Evolutionary conservation across 768 basidiomycete species (phyloP).

Genomic region (Leccinum disarticulatum): DNA sequence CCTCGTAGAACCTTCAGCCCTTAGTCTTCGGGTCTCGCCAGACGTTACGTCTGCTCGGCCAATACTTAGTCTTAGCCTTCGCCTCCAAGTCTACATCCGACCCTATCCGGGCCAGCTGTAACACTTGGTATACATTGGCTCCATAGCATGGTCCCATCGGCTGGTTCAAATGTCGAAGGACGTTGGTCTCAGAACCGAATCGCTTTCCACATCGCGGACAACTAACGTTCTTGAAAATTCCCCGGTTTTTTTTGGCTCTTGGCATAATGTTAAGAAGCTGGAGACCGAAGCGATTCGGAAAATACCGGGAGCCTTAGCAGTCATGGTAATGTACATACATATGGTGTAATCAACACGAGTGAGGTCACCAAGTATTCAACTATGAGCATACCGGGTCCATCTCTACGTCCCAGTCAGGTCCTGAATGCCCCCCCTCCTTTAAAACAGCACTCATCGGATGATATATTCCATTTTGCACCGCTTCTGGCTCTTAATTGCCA

Average conservation of each 20-base stretch:
- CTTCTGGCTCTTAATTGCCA: neutral
- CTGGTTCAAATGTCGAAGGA: constrained; percentile 6
- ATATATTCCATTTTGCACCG: neutral
- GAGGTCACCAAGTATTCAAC: neutral
- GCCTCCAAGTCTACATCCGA: no score
- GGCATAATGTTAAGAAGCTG: neutral
- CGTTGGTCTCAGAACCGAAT: constrained; percentile 6
- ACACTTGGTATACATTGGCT: neutral
- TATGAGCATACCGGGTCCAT: neutral
- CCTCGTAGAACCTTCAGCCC: no score
- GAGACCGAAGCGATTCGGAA: neutral
- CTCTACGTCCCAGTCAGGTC: neutral
- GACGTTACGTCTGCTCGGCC: no score
- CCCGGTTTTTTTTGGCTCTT: neutral
- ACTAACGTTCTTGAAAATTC: neutral
- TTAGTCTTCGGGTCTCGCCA: no score
- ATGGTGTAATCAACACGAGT: neutral
- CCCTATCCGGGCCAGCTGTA: no score
- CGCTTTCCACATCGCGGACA: neutral
- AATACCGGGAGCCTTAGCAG: neutral
- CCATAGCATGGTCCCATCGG: neutral
- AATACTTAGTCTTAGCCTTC: no score
- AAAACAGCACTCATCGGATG: neutral
- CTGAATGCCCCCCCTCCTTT: neutral
- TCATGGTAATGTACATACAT: neutral